phyloP scores from a whole-genome alignment of 768 basidiomycete genomes.

The Punctularia strigosozonata region DNA sequence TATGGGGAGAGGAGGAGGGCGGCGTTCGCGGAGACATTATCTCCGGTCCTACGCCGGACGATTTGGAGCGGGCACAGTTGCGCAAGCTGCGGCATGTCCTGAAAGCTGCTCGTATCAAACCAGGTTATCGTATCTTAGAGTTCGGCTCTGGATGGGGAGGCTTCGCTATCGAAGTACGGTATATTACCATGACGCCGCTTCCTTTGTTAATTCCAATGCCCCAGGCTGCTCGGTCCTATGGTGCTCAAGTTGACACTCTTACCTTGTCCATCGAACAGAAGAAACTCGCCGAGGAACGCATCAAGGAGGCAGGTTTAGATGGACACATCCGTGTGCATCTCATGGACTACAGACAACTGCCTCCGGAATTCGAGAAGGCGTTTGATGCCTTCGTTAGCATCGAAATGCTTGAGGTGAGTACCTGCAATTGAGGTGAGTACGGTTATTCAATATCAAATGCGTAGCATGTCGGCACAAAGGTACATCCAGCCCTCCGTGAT shows the following conservation, averaged over 20 bases:
- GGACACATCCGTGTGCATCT: slow-evolving; percentile 74
- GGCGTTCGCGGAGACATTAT: slow-evolving; percentile 63
- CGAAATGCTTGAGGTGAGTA: slow-evolving; percentile 62
- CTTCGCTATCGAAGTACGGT: slow-evolving; percentile 67
- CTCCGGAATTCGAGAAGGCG: slow-evolving; percentile 67
- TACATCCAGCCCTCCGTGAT: too few species aligned
- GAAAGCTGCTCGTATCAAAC: slow-evolving; percentile 60
- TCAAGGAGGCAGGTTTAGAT: slow-evolving; percentile 58
- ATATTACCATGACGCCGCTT: slow-evolving; percentile 4
- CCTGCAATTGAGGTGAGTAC: slow-evolving; percentile 25
- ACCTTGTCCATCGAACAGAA: slow-evolving; percentile 86
- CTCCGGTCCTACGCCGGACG: slow-evolving; percentile 26
- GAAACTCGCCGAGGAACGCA: slow-evolving; percentile 72
- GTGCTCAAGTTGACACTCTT: slow-evolving; percentile 82
- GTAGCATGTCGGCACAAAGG: slow-evolving; percentile 13
- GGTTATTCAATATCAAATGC: too few species aligned
- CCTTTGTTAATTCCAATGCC: slow-evolving; percentile 1
- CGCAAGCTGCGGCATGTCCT: slow-evolving; percentile 81
- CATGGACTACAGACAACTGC: slow-evolving; percentile 83
- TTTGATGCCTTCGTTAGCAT: slow-evolving; percentile 46
- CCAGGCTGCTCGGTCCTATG: slow-evolving; percentile 52
- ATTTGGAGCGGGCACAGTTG: slow-evolving; percentile 71
- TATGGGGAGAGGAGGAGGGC: slow-evolving; percentile 73
- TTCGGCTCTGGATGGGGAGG: slow-evolving; percentile 94
- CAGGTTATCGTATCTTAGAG: slow-evolving; percentile 75